Base-by-base conservation (phyloP, 1,284 basidiomycete species). In the Ganoderma meredithae region DNA sequence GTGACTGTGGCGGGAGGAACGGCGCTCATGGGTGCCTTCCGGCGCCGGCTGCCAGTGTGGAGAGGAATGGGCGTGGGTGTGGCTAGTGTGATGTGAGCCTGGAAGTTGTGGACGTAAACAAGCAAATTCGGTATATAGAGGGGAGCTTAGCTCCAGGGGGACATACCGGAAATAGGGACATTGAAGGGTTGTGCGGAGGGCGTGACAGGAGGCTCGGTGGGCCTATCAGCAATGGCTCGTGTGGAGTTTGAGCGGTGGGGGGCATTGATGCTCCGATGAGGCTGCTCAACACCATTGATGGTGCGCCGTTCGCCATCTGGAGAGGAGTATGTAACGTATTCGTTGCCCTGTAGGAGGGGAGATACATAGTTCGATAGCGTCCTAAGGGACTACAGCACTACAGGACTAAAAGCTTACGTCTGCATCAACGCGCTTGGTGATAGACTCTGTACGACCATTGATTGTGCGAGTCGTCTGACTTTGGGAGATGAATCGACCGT, bases 261-360 rank as follows among this genome's bases (percentile, higher is more conserved):
- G 0, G 43, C 68, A 10, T 70, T 66, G 10, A 69, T 59, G 27
- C 53, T 53, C n/a, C 71, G 62, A 41, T 41, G 67, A 1, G 75
- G 70, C 74, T 92, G 91, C 62, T 93, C 89, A 22, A 91, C 77
- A 7, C 92, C 92, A 68, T 94, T 93, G 71, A 94, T 81, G 6
- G 86, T 89, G 73, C 85, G 83, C 1, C 87, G 80, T 75, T 90
- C 84, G 39, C 92, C 91, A 68, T 93, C 90, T 7, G 88, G 86
- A 68, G 85, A 86, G 5, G 83, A 87, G 62, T 87, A 86, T 3
- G 85, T 88, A 53, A 90, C 81, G 75, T 92, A 90, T 73, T 91
- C 89, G 70, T 91, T 92, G 3, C 92, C 92, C 91, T 94, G 67
- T 5, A 27, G 40, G 9, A 22, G 22, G 66, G 53, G 22, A 36